phyloP scores from a whole-genome alignment of 2,329 filamentous ascomycete genomes.

The Phoma sp. region DNA sequence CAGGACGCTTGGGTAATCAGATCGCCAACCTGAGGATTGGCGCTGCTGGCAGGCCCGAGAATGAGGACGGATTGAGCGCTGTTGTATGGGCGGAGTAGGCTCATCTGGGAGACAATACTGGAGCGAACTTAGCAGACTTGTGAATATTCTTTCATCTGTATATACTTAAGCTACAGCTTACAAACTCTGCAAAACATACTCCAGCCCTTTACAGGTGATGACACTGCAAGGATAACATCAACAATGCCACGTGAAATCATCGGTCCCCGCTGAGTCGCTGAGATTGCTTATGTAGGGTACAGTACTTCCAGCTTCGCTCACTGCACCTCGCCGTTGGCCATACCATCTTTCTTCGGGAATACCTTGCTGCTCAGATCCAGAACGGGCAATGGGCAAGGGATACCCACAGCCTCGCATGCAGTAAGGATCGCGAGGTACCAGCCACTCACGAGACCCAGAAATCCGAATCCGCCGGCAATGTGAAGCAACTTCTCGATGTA shows the following conservation, averaged over 20 bases:
- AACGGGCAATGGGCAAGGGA: constrained; percentile 27
- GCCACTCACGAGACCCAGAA: constrained; percentile 22
- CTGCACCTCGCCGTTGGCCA: background rate
- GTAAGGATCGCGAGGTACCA: constrained; percentile 30
- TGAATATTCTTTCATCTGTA: background rate
- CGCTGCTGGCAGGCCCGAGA: constrained; percentile 32
- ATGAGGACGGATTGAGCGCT: constrained; percentile 42
- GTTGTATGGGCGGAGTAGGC: constrained; percentile 44
- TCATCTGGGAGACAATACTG: background rate
- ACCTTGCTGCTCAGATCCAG: constrained; percentile 28
- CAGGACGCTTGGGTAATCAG: constrained; percentile 34
- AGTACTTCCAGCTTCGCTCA: background rate
- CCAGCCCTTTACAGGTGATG: no score
- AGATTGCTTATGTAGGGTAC: background rate
- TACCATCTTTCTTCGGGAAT: constrained; percentile 17
- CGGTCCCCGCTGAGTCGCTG: no score
- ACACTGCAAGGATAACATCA: no score
- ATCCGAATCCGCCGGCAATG: constrained; percentile 25
- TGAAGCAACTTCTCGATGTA: constrained; percentile 22
- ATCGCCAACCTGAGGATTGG: constrained; percentile 38
- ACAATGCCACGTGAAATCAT: no score
- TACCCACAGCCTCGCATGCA: constrained; percentile 26
- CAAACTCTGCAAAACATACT: background rate
- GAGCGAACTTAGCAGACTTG: background rate
- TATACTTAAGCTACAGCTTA: background rate